Conservation (phyloP, 176 grass and related monocot species). For the Phoenix dactylifera region DNA sequence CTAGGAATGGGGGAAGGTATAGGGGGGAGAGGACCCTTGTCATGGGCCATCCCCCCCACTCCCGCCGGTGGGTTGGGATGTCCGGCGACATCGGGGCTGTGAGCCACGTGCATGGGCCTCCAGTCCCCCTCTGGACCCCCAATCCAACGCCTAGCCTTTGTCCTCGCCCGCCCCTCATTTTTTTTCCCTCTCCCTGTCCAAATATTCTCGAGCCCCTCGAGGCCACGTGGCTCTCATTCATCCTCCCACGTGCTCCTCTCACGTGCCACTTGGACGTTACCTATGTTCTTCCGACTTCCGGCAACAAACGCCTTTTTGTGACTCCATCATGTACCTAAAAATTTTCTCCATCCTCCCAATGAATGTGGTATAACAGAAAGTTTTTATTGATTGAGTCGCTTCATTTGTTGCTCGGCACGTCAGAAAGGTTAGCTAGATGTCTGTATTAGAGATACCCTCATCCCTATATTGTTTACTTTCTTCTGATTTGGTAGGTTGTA, state of each 20-base stretch:
- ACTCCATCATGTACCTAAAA: too few relatives aligned
- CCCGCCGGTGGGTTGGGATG: constrained; percentile 34
- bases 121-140: neutral
- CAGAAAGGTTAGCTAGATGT: too few relatives aligned
- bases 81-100: constrained; percentile 36
- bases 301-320: too few relatives aligned
- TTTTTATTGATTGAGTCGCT: too few relatives aligned
- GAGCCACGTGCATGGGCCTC: constrained; percentile 38
- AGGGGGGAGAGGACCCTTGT: neutral
- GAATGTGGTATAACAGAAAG: too few relatives aligned
- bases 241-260: constrained; percentile 9
- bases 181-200: constrained; percentile 15
- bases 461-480: too few relatives aligned
- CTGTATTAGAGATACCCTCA: too few relatives aligned
- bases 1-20: too few relatives aligned
- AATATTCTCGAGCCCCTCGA: constrained; percentile 28
- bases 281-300: too few relatives aligned
- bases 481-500: too few relatives aligned
- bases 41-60: constrained; percentile 21
- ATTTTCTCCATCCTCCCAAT: too few relatives aligned
- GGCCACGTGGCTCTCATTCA: constrained; percentile 23
- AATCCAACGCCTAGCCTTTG: constrained; percentile 28
- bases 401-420: too few relatives aligned
- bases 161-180: constrained; percentile 13
- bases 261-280: constrained; percentile 28